phyloP scores from a whole-genome alignment of 2,329 filamentous ascomycete genomes.

The Ophiostoma angusticollis region DNA sequence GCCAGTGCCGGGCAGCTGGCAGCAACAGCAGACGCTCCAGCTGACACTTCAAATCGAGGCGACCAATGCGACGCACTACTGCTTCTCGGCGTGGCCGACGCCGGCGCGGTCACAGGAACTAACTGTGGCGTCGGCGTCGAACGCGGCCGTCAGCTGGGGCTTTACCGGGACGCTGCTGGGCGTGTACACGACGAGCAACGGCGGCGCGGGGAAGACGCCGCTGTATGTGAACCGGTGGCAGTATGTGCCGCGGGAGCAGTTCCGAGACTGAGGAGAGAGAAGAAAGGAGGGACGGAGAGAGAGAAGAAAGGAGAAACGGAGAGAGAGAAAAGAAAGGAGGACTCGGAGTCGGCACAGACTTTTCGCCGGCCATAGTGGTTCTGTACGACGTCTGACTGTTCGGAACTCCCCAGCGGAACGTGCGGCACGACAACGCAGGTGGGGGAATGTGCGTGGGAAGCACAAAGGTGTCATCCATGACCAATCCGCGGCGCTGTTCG shows the following conservation, averaged over 20 bases:
- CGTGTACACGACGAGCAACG: constrained; percentile 40
- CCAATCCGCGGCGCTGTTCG: too few species aligned
- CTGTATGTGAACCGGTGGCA: constrained; percentile 36
- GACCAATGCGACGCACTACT: constrained; percentile 32
- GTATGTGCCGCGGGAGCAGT: constrained; percentile 28
- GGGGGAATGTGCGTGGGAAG: too few species aligned
- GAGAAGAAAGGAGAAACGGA: not conserved
- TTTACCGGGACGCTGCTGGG: constrained; percentile 37
- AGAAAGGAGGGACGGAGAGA: not conserved
- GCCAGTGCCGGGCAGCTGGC: constrained; percentile 28
- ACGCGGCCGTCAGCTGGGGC: constrained; percentile 26
- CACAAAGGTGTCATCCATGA: too few species aligned
- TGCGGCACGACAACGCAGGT: too few species aligned
- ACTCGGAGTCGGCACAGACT: too few species aligned
- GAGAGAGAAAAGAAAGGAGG: too few species aligned
- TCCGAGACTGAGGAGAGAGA: constrained; percentile 17
- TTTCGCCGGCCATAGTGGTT: too few species aligned
- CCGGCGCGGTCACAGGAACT: constrained; percentile 19
- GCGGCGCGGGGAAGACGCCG: constrained; percentile 27
- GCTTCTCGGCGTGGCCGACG: constrained; percentile 25
- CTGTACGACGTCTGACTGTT: too few species aligned
- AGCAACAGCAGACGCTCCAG: constrained; percentile 1
- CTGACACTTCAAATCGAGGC: constrained; percentile 31
- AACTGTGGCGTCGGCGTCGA: constrained; percentile 22
- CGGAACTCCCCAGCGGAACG: too few species aligned